Base-by-base conservation (phyloP, 495 filamentous ascomycete genomes). In the Penicillium angulare region DNA sequence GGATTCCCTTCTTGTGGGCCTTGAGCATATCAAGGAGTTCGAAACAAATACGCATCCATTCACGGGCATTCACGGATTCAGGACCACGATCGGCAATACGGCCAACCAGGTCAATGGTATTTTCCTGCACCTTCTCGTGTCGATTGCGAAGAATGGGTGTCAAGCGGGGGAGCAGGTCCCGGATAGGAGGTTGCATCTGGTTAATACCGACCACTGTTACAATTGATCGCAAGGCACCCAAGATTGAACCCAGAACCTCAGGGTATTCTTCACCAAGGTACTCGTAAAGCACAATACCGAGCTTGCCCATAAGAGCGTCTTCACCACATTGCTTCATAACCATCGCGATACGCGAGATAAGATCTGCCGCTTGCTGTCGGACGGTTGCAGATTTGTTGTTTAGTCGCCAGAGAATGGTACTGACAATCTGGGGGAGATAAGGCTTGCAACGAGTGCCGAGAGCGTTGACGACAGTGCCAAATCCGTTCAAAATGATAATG, bases 1-100 rank as follows among this genome's bases (percentile, higher is more conserved):
- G 89, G 60, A 99, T 99, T 48, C 95, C 92, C 79, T 97, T 97
- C 73, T 98, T 98, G 73, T 98, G 93, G 2, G 95, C 95, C 72
- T 99, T 99, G 53, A 99, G 82, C 93, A 99, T 97, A 73, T 99
- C 95, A 31, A 97, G 81, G 40, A 99, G 78, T 76, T 99, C 95
- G 67, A 97, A 99, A 74, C 95, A 97, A 67, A 99, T 99, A 59
- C 95, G 83, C 95, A 99, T 97, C 95, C 95, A 97, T 68, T 99
- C 95, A 63, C 93, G 84, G 13, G 95, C 92, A 62, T 95, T 95
- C 61, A 99, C 95, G 44, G 84, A 89, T 64, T 97, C 92, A 7
- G 95, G 90, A 10, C 93, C 95, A 57, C 95, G 88, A 67, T 99
- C 95, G 33, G 95, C 95, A 59, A 97, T 97, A 78, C 95, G 93